These are phyloP conservation scores for Cladosporium sp. DNA, from an alignment of 2,329 filamentous ascomycete genomes.

Conservation along the genomic window DNA sequence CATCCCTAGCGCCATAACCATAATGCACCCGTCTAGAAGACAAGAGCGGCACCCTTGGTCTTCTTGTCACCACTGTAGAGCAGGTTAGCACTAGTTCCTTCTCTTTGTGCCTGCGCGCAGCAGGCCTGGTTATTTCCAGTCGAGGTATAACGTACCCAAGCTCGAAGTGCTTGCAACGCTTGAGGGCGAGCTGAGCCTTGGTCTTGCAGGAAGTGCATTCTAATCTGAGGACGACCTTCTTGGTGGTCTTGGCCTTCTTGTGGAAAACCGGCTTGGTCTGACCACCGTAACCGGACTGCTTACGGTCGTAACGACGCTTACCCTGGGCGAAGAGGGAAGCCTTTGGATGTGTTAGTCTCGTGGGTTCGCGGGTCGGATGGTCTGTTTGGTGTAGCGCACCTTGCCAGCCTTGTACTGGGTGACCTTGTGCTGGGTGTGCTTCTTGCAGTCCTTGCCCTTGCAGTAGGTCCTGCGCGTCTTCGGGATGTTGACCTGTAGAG, in stretches of 20 bases:
- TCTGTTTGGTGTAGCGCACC: slow-evolving; percentile 41
- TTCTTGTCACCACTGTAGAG: slow-evolving; percentile 95
- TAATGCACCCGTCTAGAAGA: slow-evolving; percentile 63
- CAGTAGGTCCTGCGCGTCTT: slow-evolving; percentile 97
- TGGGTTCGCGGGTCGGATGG: not conserved
- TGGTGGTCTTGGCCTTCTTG: slow-evolving; percentile 99
- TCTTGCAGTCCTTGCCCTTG: slow-evolving; percentile 88
- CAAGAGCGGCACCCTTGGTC: slow-evolving; percentile 99
- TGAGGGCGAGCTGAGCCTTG: slow-evolving; percentile 94
- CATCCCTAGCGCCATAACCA: slow-evolving; percentile 11
- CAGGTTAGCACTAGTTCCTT: slow-evolving; percentile 37
- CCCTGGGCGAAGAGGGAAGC: slow-evolving; percentile 94
- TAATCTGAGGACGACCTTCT: slow-evolving; percentile 98
- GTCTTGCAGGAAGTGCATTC: slow-evolving; percentile 98
- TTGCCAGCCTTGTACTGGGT: slow-evolving; percentile 97
- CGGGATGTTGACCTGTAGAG: slow-evolving; percentile 85
- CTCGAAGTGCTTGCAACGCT: slow-evolving; percentile 99
- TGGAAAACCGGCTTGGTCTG: slow-evolving; percentile 99
- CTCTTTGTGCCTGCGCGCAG: not conserved
- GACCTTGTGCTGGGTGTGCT: slow-evolving; percentile 76
- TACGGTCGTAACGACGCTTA: slow-evolving; percentile 99
- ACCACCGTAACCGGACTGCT: slow-evolving; percentile 99
- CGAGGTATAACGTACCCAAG: slow-evolving; percentile 66
- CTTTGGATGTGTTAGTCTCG: slow-evolving; percentile 35
- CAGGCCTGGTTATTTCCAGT: not conserved